phyloP scores from a whole-genome alignment of 2,329 filamentous ascomycete genomes.

The Colletotrichum lentis region DNA sequence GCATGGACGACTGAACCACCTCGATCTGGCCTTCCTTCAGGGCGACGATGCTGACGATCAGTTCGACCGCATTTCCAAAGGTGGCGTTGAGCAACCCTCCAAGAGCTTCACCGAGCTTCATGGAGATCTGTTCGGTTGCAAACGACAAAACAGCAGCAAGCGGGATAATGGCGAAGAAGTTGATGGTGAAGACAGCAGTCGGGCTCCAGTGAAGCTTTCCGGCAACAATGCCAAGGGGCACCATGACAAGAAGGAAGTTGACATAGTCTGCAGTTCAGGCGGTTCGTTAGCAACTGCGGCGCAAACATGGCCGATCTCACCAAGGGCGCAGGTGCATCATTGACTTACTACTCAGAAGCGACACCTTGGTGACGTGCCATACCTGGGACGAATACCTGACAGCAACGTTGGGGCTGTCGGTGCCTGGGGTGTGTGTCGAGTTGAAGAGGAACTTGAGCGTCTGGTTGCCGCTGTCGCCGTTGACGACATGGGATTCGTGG shows the following conservation, averaged over 20 bases:
- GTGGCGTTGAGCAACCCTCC: conserved; percentile 79
- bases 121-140: conserved; percentile 79
- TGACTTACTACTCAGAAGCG: conserved; percentile 65
- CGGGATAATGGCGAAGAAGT: conserved; percentile 83
- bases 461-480: conserved; percentile 40
- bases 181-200: conserved; percentile 75
- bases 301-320: neutral
- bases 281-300: conserved; percentile 18
- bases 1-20: conserved; percentile 97
- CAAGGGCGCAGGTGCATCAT: neutral
- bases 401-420: conserved; percentile 56
- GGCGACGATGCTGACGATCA: conserved; percentile 91
- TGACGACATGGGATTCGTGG: conserved; percentile 37
- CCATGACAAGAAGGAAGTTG: conserved; percentile 77
- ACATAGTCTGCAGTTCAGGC: conserved; percentile 57
- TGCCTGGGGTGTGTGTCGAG: conserved; percentile 59
- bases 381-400: conserved; percentile 57
- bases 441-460: conserved; percentile 59
- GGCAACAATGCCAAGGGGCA: conserved; percentile 76
- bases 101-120: conserved; percentile 75
- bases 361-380: conserved; percentile 66
- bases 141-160: conserved; percentile 78
- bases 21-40: conserved; percentile 85
- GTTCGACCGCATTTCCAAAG: conserved; percentile 81
- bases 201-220: conserved; percentile 70